Conservation (phyloP, 202 grass and related monocot genomes). For the Carex sylvatica region DNA sequence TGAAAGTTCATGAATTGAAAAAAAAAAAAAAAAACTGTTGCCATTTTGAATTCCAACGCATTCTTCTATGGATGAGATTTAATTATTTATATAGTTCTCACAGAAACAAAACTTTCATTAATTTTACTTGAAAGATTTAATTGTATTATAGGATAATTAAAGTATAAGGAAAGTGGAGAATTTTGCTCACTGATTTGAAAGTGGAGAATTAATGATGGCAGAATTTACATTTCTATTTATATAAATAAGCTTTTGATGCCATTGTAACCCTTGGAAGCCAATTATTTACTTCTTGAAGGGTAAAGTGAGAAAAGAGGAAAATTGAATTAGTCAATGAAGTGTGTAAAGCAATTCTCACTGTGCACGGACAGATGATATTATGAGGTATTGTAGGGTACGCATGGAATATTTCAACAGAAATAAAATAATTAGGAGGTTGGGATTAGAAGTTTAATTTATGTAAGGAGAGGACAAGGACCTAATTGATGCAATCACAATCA, state of each 20-base stretch:
- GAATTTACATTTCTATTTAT: slow-evolving; percentile 1
- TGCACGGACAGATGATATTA: slow-evolving; percentile 1
- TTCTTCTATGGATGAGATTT: too few species aligned
- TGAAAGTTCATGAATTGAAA: too few species aligned
- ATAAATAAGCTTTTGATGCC: slow-evolving; percentile 24
- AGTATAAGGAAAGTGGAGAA: too few species aligned
- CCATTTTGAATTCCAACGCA: too few species aligned
- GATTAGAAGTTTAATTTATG: slow-evolving; percentile 37
- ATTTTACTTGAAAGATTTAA: too few species aligned
- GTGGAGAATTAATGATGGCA: not conserved
- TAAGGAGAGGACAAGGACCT: slow-evolving; percentile 16
- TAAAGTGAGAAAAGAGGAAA: slow-evolving; percentile 18
- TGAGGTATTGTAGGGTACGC: slow-evolving; percentile 47
- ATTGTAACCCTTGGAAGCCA: slow-evolving; percentile 93
- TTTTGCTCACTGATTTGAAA: not conserved
- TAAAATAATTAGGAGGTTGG: slow-evolving; percentile 30
- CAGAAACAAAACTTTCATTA: too few species aligned
- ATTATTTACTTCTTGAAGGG: slow-evolving; percentile 65
- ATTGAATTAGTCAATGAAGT: too few species aligned
- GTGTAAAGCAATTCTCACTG: not conserved
- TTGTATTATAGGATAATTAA: too few species aligned
- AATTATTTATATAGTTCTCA: too few species aligned
- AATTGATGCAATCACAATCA: slow-evolving; percentile 30
- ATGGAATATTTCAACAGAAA: slow-evolving; percentile 35
- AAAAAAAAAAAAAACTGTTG: too few species aligned